Base-by-base conservation (phyloP, 2,329 filamentous ascomycete species). In the Fusarium ramigenum region DNA sequence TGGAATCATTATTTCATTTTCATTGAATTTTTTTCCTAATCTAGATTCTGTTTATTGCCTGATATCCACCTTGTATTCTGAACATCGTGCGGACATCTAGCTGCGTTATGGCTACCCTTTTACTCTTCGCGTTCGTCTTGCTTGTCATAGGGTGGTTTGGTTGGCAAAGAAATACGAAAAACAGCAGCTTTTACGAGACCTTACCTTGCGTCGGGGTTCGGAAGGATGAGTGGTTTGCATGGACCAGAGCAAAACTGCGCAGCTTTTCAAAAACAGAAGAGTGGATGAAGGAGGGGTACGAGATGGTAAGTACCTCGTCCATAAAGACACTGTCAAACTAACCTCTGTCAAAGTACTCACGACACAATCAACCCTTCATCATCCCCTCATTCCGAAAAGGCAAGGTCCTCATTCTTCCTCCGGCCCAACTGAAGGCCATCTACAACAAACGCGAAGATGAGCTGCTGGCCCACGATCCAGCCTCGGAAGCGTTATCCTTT, bases 261-360 rank as follows among this genome's bases (percentile, higher is more conserved):
- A 59, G 56, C 25, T 59, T 59, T 32, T 59, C 56, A n/a, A 59
- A 59, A 14, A 59, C 56, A 23, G 56, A 50, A 52, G 56, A 59
- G 9, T 59, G 56, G 56, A 39, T 50, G 56, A 52, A 30, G 14
- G 43, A 50, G 19, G 56, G 56, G 32, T 59, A 59, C 5, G 32
- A 52, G 15, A 59, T 50, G 7, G 56, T 25, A 16, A 39, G 23
- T 21, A 39, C n/a, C 25, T 3, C 4, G 18, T 12, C 25, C 3
- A 9, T 19, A 7, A 18, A 23, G 15, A 39, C 11, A 12, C 2
- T 10, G 2, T 5, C 12, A 9, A 15, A 21, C 34, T 49, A 8
- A 39, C 15, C 23, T 6, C 11, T 36, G 1, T 9, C 10, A 0
- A 7, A 59, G 56, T 59, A 52, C 25, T 59, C 56, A 25, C 9